Evolutionary conservation across 805 yeast species (phyloP).

Genomic region (Metschnikowia vanudenii): DNA sequence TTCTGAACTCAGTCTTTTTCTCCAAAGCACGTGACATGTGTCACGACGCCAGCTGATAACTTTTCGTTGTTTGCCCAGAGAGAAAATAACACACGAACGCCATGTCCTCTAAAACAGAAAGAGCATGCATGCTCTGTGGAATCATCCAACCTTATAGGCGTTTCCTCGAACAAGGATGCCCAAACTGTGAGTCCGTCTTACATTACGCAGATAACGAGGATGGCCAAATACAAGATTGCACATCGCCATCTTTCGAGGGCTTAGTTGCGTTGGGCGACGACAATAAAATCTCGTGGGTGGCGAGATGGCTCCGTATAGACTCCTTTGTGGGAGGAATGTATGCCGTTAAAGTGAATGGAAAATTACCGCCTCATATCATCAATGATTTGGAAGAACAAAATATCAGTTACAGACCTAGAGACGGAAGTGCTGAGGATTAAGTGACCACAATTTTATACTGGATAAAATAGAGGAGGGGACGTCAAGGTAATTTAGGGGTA

Average conservation of each 20-base stretch:
- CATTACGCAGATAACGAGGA: constrained; percentile 78
- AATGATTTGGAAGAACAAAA: constrained; percentile 70
- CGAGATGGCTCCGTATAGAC: constrained; percentile 91
- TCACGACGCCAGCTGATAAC: not conserved
- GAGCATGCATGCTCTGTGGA: constrained; percentile 98
- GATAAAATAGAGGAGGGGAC: not conserved
- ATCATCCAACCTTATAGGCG: constrained; percentile 72
- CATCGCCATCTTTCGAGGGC: constrained; percentile 96
- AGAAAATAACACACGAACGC: not conserved
- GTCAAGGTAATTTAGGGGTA: no score
- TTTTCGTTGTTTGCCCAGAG: not conserved
- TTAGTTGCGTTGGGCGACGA: constrained; percentile 87
- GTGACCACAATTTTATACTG: not conserved
- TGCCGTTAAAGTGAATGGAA: constrained; percentile 91
- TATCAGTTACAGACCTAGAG: constrained; percentile 89
- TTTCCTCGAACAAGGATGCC: constrained; percentile 87
- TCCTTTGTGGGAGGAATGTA: constrained; percentile 86
- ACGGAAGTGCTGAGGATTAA: constrained; percentile 78
- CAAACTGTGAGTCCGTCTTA: constrained; percentile 89
- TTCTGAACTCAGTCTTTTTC: not conserved
- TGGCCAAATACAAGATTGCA: constrained; percentile 81
- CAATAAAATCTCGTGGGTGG: constrained; percentile 84
- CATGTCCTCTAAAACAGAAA: constrained; percentile 63
- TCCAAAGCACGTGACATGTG: constrained; percentile 3
- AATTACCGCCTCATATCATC: constrained; percentile 82